Evolutionary conservation across 306 rosid species (phyloP).

Genomic region (Styphnolobium japonicum): DNA sequence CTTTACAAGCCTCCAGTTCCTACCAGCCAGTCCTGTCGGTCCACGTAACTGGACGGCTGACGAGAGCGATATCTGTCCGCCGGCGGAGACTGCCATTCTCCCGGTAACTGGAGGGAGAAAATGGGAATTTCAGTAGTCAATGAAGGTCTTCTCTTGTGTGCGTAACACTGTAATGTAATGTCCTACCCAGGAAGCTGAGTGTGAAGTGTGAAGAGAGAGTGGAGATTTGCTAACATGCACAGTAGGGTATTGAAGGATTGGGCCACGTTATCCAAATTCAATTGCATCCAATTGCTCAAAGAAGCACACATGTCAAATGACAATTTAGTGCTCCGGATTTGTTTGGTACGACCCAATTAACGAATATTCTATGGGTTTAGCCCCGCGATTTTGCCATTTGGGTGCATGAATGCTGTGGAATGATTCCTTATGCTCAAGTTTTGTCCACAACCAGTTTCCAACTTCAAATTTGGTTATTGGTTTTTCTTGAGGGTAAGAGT

Average conservation of each 20-base stretch:
- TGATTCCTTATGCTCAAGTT: background rate
- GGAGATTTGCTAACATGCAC: slow-evolving; percentile 19
- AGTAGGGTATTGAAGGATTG: slow-evolving; percentile 11
- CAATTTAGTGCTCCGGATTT: background rate
- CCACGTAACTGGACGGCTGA: slow-evolving; percentile 22
- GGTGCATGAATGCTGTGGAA: background rate
- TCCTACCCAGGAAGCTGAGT: slow-evolving; percentile 12
- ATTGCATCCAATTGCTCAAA: slow-evolving; percentile 22
- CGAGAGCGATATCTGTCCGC: slow-evolving; percentile 35
- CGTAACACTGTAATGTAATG: background rate
- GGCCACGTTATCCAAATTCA: slow-evolving; percentile 45
- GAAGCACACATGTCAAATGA: background rate
- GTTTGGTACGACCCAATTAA: background rate
- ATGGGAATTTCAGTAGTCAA: slow-evolving; percentile 5
- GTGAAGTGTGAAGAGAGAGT: background rate
- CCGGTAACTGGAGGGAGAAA: slow-evolving; percentile 15
- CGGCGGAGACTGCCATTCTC: slow-evolving; percentile 35
- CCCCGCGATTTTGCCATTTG: background rate
- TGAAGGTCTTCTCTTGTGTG: slow-evolving; percentile 5
- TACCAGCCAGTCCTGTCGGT: background rate
- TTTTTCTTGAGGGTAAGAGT: background rate
- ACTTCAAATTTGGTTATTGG: background rate
- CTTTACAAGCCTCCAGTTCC: slow-evolving; percentile 26
- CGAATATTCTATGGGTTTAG: slow-evolving; percentile 25
- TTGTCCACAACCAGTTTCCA: background rate